Evolutionary conservation across 371 early-diverging fungal genomes (phyloP), one percentile per base, ranked within the genome.

Genomic region (Polyrhizophydium stewartii): DNA sequence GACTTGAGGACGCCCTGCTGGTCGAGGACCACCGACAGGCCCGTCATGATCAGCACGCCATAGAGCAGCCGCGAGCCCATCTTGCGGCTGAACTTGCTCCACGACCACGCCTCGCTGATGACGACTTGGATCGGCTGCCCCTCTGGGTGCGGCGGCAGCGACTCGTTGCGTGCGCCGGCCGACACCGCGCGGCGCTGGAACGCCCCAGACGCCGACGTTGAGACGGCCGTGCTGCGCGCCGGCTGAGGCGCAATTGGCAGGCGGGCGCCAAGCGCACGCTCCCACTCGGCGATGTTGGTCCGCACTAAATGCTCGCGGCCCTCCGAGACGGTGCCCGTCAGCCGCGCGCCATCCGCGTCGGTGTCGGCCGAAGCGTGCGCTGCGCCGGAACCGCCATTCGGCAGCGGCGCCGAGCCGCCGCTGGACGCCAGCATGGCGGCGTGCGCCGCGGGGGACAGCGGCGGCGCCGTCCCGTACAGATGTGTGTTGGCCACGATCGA

Each of bases 51-150:
- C n/a, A 81, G 59, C 7, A 78, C 32, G 6, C 71, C 78, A 43
- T 67, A 73, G 16, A 81, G 49, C 16, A 74, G 49, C 28, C 61
- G 60, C 19, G 72, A 65, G 9, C 68, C 68, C 35, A 78, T 41
- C 56, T 68, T 73, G 27, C 81, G 57, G 0, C 61, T 61, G 58
- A 81, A 71, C 63, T 76, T 78, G 57, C 67, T 62, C 81, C 81
- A 81, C 9, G 77, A 74, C 74, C 78, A 81, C 6, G 81, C 78
- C 56, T 81, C 81, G 49, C 68, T 66, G 40, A 77, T 61, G n/a
- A 73, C 65, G 37, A 80, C 77, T 45, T 74, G 75, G 56, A 80
- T 77, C 0, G 77, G 78, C 13, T 63, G 68, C 19, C 46, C 56
- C 56, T 53, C 35, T 19, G 5, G 45, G 2, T 45, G 24, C 5